Percentiles rank a stretch among this genome's conserved stretches.
Conservation (phyloP, 768 basidiomycete genomes). For the Suillus occidentalis region DNA sequence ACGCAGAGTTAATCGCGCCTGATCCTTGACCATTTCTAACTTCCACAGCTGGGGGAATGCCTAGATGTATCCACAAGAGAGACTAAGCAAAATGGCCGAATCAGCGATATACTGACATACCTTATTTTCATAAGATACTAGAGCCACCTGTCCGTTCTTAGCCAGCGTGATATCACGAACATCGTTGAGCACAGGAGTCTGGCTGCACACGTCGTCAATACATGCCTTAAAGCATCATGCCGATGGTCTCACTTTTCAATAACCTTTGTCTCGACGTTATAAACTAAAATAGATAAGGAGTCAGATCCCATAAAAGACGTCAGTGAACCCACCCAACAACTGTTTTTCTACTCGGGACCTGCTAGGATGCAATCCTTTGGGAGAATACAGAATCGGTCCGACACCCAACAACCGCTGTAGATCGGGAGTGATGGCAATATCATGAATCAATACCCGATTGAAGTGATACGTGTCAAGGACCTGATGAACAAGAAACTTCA, state of each 20-base stretch:
- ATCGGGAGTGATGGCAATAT: slow-evolving; percentile 71
- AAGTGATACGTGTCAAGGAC: slow-evolving; percentile 59
- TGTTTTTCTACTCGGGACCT: slow-evolving; percentile 72
- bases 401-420: slow-evolving; percentile 63
- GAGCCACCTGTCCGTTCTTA: slow-evolving; percentile 55
- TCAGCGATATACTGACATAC: slow-evolving; percentile 31
- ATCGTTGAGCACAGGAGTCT: slow-evolving; percentile 72
- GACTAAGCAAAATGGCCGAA: background rate
- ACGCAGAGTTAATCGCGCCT: slow-evolving; percentile 39
- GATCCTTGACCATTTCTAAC: slow-evolving; percentile 56
- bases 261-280: slow-evolving; percentile 62
- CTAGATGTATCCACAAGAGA: slow-evolving; percentile 28
- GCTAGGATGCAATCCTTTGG: slow-evolving; percentile 62
- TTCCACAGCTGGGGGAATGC: slow-evolving; percentile 72
- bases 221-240: slow-evolving; percentile 3
- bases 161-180: slow-evolving; percentile 70
- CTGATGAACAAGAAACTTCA: slow-evolving; percentile 26
- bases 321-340: slow-evolving; percentile 54
- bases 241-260: slow-evolving; percentile 55
- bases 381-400: slow-evolving; percentile 64
- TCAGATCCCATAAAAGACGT: background rate
- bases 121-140: slow-evolving; percentile 76
- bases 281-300: slow-evolving; percentile 41
- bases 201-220: slow-evolving; percentile 38
- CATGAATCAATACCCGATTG: slow-evolving; percentile 62